Evolutionary conservation across 768 basidiomycete species (phyloP).

Genomic region (Mrakia gelida): DNA sequence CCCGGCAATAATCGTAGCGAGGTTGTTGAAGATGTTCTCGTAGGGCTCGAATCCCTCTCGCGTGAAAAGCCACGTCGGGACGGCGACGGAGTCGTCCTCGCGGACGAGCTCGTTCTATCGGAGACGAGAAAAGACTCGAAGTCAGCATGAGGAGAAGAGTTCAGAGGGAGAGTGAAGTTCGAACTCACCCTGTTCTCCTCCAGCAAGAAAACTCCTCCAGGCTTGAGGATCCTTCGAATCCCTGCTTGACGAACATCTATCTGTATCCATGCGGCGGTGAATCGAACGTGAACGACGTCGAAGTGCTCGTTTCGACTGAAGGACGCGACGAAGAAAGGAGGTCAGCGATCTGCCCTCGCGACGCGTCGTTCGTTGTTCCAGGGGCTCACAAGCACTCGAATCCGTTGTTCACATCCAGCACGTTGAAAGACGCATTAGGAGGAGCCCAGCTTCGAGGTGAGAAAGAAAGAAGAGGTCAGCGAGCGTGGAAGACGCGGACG

Average conservation of each 20-base stretch:
- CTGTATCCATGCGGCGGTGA: not conserved
- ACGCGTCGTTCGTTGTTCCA: not conserved
- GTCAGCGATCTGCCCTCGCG: not conserved
- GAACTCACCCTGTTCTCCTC: not conserved
- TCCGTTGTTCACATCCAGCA: not conserved
- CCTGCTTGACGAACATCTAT: not conserved
- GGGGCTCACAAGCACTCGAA: not conserved
- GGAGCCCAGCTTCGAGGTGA: not conserved
- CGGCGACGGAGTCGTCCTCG: not conserved
- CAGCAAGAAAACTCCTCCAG: not conserved
- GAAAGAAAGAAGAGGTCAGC: not conserved
- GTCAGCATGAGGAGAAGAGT: not conserved
- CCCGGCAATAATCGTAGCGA: not conserved
- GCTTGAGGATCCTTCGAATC: not conserved
- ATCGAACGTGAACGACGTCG: not conserved
- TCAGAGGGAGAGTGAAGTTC: not conserved
- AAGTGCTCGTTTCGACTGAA: not conserved
- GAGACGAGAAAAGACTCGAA: not conserved
- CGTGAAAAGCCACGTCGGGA: not conserved
- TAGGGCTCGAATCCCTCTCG: not conserved
- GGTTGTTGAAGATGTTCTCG: not conserved
- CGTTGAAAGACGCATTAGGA: not conserved
- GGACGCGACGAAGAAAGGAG: not conserved
- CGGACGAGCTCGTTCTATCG: not conserved
- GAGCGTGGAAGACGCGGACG: no score